These are phyloP conservation scores for Cichorium intybus DNA, from an alignment of 140 eudicot species.

Conservation along the genomic window DNA sequence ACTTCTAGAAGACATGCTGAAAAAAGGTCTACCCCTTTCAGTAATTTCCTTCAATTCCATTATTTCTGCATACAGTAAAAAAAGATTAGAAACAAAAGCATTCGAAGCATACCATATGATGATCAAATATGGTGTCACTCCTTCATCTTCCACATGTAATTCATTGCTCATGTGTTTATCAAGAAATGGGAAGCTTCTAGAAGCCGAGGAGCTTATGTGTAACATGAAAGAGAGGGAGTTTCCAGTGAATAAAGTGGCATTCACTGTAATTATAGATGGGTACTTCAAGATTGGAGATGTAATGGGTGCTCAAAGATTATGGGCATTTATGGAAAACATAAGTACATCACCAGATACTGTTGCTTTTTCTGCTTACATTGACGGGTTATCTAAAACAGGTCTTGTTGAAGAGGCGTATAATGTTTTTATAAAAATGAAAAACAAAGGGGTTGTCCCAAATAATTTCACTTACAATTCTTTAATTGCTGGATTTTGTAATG, in stretches of 20 bases:
- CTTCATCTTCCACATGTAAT: conserved; percentile 72
- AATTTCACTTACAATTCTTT: conserved; percentile 81
- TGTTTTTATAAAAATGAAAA: conserved; percentile 56
- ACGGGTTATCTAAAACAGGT: conserved; percentile 74
- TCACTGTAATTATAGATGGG: conserved; percentile 77
- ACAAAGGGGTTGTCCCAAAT: conserved; percentile 71
- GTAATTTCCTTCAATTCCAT: conserved; percentile 72
- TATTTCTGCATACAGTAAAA: conserved; percentile 71
- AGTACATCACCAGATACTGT: conserved; percentile 74
- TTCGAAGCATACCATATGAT: conserved; percentile 64
- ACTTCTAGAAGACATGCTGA: conserved; percentile 59
- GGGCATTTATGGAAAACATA: conserved; percentile 56
- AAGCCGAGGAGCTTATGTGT: conserved; percentile 60
- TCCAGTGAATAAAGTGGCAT: conserved; percentile 66
- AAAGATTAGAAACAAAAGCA: conserved; percentile 69
- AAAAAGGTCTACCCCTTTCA: conserved; percentile 62
- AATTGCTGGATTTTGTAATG: conserved; percentile 65
- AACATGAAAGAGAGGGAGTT: conserved; percentile 55
- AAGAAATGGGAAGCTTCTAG: conserved; percentile 60
- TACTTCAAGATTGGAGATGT: conserved; percentile 63
- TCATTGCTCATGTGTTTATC: conserved; percentile 72
- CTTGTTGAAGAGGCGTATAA: conserved; percentile 61
- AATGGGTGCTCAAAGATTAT: conserved; percentile 63
- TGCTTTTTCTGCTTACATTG: conserved; percentile 71
- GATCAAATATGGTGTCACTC: conserved; percentile 57